These are phyloP conservation scores for sorghum (Sorghum bicolor) DNA, from an alignment of 176 grass and related monocot species.

Conservation along the genomic window Sorghum_bicolor_NCBIv3 NC_012870.2:11511001-11511500, in stretches of 20 bases:
- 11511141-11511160: constrained; percentile 7
- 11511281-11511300: neutral
- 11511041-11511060: neutral
- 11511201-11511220: neutral
- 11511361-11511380: neutral
- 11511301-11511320: neutral
- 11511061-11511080: neutral
- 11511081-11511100: neutral
- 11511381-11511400: constrained; percentile 7
- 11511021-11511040: neutral
- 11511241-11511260: neutral
- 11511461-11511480: constrained; percentile 88
- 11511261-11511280: neutral
- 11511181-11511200: constrained; percentile 3
- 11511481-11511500: constrained; percentile 91
- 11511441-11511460: constrained; percentile 31
- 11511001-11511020: neutral
- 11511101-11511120: constrained; percentile 1
- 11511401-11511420: neutral
- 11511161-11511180: neutral
- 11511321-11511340: neutral
- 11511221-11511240: neutral
- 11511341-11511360: constrained; percentile 7
- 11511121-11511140: neutral
- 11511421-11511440: constrained; percentile 9